These are phyloP conservation scores for Penicillium angulare DNA, from an alignment of 495 filamentous ascomycete species.

Conservation along the genomic window DNA sequence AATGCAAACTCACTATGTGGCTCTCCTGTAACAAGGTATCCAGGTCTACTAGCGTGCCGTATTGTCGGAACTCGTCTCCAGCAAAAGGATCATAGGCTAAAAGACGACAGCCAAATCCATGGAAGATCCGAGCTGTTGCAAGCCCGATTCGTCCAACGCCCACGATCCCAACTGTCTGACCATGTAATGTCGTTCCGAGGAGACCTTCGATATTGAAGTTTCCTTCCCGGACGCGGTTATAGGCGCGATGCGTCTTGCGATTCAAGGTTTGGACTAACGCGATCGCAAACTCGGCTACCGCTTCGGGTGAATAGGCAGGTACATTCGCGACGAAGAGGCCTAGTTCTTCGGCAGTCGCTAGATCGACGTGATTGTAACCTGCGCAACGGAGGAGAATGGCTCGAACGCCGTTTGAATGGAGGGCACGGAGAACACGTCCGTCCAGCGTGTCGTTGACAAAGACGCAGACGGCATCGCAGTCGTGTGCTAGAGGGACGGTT, in stretches of 20 bases:
- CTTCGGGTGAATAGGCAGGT: constrained; percentile 67
- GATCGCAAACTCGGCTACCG: constrained; percentile 70
- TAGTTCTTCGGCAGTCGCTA: constrained; percentile 51
- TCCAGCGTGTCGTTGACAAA: constrained; percentile 68
- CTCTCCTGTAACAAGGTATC: constrained; percentile 51
- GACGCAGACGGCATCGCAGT: constrained; percentile 60
- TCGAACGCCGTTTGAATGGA: constrained; percentile 48
- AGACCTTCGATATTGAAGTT: constrained; percentile 68
- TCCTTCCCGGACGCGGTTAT: constrained; percentile 69
- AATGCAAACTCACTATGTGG: constrained; percentile 65
- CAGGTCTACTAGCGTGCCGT: constrained; percentile 53
- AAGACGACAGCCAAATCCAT: constrained; percentile 61
- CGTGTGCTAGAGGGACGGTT: constrained; percentile 55
- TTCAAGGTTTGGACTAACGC: constrained; percentile 68
- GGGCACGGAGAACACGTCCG: constrained; percentile 47
- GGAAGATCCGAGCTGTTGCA: constrained; percentile 43
- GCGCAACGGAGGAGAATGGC: constrained; percentile 67
- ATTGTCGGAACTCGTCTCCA: constrained; percentile 44
- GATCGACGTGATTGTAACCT: constrained; percentile 69
- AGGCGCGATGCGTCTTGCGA: constrained; percentile 68
- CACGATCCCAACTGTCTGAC: constrained; percentile 53
- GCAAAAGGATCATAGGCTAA: constrained; percentile 58
- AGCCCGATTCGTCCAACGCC: constrained; percentile 38
- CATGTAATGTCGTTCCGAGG: constrained; percentile 57
- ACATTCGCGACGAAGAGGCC: constrained; percentile 66